Base-by-base conservation (phyloP, 176 grass and related monocot genomes). In the Elaeis guineensis region DNA sequence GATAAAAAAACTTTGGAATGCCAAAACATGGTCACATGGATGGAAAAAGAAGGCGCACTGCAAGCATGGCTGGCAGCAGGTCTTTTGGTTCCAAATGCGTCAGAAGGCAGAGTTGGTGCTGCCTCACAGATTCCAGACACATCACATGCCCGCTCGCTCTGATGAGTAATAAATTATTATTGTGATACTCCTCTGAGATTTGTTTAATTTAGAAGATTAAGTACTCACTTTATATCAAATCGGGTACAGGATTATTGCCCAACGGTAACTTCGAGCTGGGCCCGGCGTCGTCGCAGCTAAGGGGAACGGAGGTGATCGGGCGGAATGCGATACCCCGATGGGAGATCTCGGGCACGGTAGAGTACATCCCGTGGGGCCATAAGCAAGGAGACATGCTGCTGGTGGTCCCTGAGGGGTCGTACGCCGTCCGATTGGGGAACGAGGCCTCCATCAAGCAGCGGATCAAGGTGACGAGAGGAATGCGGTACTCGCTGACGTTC, bases 201-300 rank as follows among this genome's bases (percentile, higher is more conserved):
- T 12, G 8, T 12, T 44, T 12, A 14, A 44, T 12, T 44, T 44
- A 44, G 35, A 44, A 14, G 35, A 12, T 3, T 12, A 44, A 44
- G 35, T 44, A 44, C 2, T 44, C 35, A 39, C 35, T 12, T n/a
- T n/a, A n/a, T n/a, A n/a, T n/a, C n/a, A n/a, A 44, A 64, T 4
- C 1, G 24, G 53, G 6, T 16, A 18, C 83, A 95, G 90, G 90
- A 2, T 44, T 95, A 65, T 55, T 95, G 25, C 64, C 90, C 6
- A 95, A 95, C 59, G 90, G 90, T 30, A 95, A 95, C 86, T 95
- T 95, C 68, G 90, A 95, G 79, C 30, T 58, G 21, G 77, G 77
- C 2, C 90, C 90, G 16, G 0, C 0, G 56, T 59, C 67, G 24
- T 86, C 74, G 66, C 51, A 85, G 70, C 73, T 95, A 50, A 72